Evolutionary conservation across 1,284 basidiomycete genomes (phyloP).

Genomic region (Ceratobasidium sp.): DNA sequence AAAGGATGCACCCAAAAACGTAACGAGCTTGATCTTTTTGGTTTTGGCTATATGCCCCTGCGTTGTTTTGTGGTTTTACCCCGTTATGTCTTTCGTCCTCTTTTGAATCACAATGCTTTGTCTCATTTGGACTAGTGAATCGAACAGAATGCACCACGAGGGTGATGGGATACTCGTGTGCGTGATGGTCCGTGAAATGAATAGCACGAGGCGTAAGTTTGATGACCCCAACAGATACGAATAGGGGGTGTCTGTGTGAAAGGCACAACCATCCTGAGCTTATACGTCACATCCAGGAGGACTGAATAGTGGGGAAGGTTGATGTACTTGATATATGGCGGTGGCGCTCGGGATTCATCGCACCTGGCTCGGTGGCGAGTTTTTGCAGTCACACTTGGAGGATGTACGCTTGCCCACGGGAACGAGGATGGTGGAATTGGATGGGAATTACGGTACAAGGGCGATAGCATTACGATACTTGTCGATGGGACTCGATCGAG

Average conservation of each 20-base stretch:
- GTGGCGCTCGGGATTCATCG: no score
- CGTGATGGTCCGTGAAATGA: neutral
- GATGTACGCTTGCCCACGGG: no score
- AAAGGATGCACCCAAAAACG: neutral
- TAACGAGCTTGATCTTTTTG: neutral
- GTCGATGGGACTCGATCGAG: neutral
- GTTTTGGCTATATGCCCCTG: constrained; percentile 4
- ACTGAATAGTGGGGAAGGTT: constrained; percentile 19
- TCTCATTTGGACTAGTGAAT: neutral
- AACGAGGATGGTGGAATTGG: no score
- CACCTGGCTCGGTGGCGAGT: no score
- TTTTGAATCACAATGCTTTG: neutral
- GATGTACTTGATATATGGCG: neutral
- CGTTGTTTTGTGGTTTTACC: constrained; percentile 4
- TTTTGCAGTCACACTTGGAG: no score
- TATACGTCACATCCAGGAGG: neutral
- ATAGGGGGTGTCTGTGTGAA: neutral
- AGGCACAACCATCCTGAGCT: neutral
- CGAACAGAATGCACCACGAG: neutral
- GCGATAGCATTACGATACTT: no score
- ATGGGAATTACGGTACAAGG: neutral
- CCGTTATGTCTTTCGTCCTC: neutral
- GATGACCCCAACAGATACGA: neutral
- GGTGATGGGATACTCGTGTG: neutral
- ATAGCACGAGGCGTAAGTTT: neutral